Evolutionary conservation across 257 asterid genomes (phyloP).

Genomic region (Nicotiana noctiflora): DNA sequence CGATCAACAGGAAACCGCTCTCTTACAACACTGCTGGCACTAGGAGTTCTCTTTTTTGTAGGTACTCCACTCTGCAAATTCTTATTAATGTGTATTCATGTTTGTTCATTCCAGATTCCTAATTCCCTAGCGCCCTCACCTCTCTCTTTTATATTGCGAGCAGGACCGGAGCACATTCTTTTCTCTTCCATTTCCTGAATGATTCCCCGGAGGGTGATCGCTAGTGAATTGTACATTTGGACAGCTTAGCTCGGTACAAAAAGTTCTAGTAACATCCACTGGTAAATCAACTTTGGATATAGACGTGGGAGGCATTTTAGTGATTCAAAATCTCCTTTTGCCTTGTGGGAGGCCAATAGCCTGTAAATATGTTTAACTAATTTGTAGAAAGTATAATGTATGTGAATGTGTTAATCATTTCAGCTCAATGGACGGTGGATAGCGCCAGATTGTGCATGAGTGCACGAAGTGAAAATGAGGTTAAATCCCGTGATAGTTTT

Average conservation of each 20-base stretch:
- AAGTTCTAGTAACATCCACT: slow-evolving; percentile 10
- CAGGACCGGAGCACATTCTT: slow-evolving; percentile 9
- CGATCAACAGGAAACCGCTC: slow-evolving; percentile 1
- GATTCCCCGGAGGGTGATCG: slow-evolving; percentile 16
- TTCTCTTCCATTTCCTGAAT: slow-evolving; percentile 8
- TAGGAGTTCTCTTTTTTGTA: slow-evolving; percentile 26
- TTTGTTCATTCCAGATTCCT: not conserved
- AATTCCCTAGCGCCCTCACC: slow-evolving; percentile 2
- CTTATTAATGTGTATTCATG: not conserved
- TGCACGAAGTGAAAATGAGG: not conserved
- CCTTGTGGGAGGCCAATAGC: not conserved
- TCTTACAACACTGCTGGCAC: slow-evolving; percentile 13
- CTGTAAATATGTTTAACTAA: slow-evolving; percentile 4
- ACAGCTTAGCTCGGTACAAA: slow-evolving; percentile 7
- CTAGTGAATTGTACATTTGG: slow-evolving; percentile 23
- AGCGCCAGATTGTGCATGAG: not conserved
- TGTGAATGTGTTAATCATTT: not conserved
- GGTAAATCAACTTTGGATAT: not conserved
- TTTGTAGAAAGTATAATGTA: not conserved
- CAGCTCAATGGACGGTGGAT: not conserved
- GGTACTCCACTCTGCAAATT: not conserved
- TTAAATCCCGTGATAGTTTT: not conserved
- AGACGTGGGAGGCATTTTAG: slow-evolving; percentile 12
- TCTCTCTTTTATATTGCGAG: slow-evolving; percentile 3
- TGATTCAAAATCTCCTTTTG: not conserved